Percentiles rank a stretch among this genome's conserved stretches.
These are phyloP conservation scores for Sporisorium reilianum DNA, from an alignment of 1,284 basidiomycete genomes.

Conservation along the genomic window DNA sequence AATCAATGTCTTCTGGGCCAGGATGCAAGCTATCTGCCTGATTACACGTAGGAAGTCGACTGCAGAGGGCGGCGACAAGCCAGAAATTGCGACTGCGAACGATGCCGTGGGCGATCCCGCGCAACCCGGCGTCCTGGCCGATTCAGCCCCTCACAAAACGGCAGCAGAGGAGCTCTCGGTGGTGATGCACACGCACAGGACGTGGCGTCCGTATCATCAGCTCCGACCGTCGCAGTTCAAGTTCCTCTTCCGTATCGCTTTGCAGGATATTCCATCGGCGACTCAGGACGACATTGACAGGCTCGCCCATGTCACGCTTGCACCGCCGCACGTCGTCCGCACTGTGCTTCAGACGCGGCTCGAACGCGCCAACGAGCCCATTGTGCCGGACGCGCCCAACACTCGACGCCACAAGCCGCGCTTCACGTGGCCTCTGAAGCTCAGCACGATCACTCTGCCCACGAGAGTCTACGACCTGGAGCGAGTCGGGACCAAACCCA, in stretches of 20 bases:
- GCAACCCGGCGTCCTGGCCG: not conserved
- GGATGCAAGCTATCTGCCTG: conserved; percentile 26
- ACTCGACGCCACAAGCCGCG: conserved; percentile 5
- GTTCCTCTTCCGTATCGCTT: conserved; percentile 32
- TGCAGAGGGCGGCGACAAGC: not conserved
- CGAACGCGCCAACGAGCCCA: conserved; percentile 7
- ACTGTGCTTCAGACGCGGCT: conserved; percentile 14
- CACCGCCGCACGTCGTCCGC: conserved; percentile 26
- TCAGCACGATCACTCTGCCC: conserved; percentile 26
- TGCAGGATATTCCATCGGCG: conserved; percentile 17
- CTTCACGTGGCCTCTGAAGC: conserved; percentile 40
- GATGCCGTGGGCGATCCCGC: not conserved
- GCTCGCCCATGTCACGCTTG: conserved; percentile 30
- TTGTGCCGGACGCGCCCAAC: not conserved
- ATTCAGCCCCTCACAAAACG: conserved; percentile 14
- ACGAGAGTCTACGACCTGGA: conserved; percentile 16
- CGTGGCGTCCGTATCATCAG: conserved; percentile 34
- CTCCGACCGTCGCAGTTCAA: conserved; percentile 38
- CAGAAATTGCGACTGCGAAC: not conserved
- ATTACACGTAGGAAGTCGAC: not conserved
- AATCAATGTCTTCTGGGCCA: conserved; percentile 38
- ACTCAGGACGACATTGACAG: conserved; percentile 27
- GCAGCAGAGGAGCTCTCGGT: conserved; percentile 25
- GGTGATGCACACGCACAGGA: conserved; percentile 5
- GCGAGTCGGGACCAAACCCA: not conserved